Conservation (phyloP, 805 yeast species). For the Millerago galiae region DNA sequence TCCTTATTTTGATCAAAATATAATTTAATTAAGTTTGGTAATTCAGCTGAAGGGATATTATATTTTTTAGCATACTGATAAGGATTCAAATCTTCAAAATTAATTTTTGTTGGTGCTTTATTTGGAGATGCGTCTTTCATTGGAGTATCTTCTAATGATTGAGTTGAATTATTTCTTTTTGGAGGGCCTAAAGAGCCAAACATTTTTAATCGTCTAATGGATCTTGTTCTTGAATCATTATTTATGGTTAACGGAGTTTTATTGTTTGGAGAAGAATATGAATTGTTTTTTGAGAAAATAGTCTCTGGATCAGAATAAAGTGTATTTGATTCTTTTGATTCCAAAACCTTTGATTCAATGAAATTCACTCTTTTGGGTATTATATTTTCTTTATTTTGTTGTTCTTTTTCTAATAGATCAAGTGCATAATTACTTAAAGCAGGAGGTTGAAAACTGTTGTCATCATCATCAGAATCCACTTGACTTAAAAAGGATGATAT, state of each 20-base stretch:
- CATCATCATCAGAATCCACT: conserved; percentile 32
- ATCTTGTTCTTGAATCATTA: conserved; percentile 17
- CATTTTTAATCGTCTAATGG: conserved; percentile 24
- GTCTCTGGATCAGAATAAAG: conserved; percentile 20
- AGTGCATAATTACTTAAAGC: conserved; percentile 52
- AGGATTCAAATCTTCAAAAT: conserved; percentile 34
- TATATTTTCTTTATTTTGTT: conserved; percentile 14
- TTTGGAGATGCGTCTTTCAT: conserved; percentile 13
- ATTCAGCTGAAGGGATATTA: conserved; percentile 30
- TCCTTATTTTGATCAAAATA: conserved; percentile 32
- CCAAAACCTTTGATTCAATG: conserved; percentile 10
- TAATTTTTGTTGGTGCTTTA: not conserved
- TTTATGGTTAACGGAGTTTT: conserved; percentile 17
- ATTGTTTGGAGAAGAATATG: conserved; percentile 14
- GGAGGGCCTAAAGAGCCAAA: conserved; percentile 31
- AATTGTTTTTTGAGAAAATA: conserved; percentile 16
- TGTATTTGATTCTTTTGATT: conserved; percentile 9
- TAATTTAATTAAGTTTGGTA: conserved; percentile 29
- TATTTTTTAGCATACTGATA: conserved; percentile 32
- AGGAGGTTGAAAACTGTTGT: conserved; percentile 51
- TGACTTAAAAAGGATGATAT: conserved; percentile 10
- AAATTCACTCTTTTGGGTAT: conserved; percentile 22
- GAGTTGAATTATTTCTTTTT: conserved; percentile 16
- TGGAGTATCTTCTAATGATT: conserved; percentile 14
- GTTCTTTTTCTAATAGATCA: conserved; percentile 38